Conservation (phyloP, 2,329 filamentous ascomycete genomes). For the Calonectria hongkongensis region DNA sequence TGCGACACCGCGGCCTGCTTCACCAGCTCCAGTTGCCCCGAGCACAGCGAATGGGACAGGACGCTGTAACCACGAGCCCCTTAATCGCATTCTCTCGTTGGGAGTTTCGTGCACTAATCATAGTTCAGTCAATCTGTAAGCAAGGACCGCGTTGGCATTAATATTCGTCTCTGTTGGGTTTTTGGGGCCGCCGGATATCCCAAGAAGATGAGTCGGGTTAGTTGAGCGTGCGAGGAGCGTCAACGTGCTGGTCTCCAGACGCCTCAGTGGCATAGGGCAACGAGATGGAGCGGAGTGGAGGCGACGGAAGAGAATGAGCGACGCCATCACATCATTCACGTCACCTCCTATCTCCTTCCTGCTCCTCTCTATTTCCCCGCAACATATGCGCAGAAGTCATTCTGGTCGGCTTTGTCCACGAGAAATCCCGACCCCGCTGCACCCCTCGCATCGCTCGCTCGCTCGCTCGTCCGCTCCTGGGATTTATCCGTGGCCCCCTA, state of each 20-base stretch:
- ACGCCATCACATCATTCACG: slow-evolving; percentile 28
- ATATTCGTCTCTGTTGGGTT: slow-evolving; percentile 49
- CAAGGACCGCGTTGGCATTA: slow-evolving; percentile 42
- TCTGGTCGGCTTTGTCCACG: slow-evolving; percentile 3
- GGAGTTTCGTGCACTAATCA: slow-evolving; percentile 33
- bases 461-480: slow-evolving; percentile 32
- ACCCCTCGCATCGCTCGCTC: slow-evolving; percentile 39
- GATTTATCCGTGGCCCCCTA: slow-evolving; percentile 17
- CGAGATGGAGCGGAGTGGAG: slow-evolving; percentile 19
- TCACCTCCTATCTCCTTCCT: slow-evolving; percentile 15
- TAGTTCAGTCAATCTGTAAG: slow-evolving; percentile 47
- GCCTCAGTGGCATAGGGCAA: slow-evolving; percentile 44
- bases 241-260: slow-evolving; percentile 47
- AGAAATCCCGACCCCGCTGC: slow-evolving; percentile 32
- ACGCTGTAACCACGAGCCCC: slow-evolving; percentile 51
- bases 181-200: slow-evolving; percentile 42
- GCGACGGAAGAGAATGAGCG: slow-evolving; percentile 11
- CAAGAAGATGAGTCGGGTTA: slow-evolving; percentile 43
- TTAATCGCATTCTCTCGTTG: slow-evolving; percentile 31
- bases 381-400: no score
- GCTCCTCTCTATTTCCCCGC: not conserved
- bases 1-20: slow-evolving; percentile 30
- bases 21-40: slow-evolving; percentile 40
- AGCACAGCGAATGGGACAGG: slow-evolving; percentile 50
- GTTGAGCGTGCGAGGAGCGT: slow-evolving; percentile 38